Evolutionary conservation across 2,329 filamentous ascomycete genomes (phyloP), one percentile per base, ranked within the genome.

Genomic region (Fusarium domesticum): DNA sequence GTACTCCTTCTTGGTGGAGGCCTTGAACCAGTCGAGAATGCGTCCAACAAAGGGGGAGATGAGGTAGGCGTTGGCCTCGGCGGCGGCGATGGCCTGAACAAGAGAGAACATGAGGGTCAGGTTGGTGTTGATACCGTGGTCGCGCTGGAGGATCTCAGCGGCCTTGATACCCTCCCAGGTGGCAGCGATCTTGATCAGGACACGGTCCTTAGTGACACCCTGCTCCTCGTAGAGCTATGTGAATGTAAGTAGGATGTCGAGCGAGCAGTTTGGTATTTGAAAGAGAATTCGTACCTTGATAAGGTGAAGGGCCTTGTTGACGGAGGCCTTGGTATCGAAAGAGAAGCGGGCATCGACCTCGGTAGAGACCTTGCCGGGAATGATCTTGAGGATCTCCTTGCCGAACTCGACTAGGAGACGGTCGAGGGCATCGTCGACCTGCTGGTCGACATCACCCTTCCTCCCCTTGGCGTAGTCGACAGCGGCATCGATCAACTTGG

Each of bases 141-240:
- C 84, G 64, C 83, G 87, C 81, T 97, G 92, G 54, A 98, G 87
- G 70, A 95, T 91, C 79, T 95, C 85, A 57, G 93, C 92, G 57
- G 93, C 93, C 83, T 98, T 90, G 82, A 98, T 97, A 70, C 93
- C 93, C 79, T 98, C 93, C 89, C 90, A 98, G 71, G 93, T 98
- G 50, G 93, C 95, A 67, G 93, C 93, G 60, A 98, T 83, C 87
- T 98, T 98, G 83, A 98, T 98, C 61, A 98, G 81, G 66, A 98
- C 71, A 55, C 93, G 92, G 65, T 92, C 89, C 83, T 96, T 96
- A 74, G 80, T 76, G 70, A 98, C 89, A 57, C 93, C 93, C 65
- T 87, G 76, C 68, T 87, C 81, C 75, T 95, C 87, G 85, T 98
- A 98, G 57, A 98, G 88, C 90, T 96, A 34, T 48, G n/a, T 5